Evolutionary conservation across 2,329 filamentous ascomycete genomes (phyloP), one percentile per base, ranked within the genome.

Genomic region (Colletotrichum tamarilloi): DNA sequence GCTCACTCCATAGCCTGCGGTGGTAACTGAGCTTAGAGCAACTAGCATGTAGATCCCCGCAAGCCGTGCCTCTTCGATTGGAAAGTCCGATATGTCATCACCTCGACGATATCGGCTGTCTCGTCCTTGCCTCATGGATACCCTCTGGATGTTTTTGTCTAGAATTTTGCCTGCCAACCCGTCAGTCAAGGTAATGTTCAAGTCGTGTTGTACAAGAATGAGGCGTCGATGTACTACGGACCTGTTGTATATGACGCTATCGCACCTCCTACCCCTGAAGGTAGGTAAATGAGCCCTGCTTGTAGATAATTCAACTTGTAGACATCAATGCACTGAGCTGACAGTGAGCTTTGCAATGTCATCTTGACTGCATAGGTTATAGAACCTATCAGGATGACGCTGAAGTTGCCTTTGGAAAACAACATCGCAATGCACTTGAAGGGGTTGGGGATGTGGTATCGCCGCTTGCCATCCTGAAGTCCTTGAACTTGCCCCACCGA

Each of bases 251-350:
- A 60, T 30, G 46, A 38, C 16, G 11, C 38, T 57, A 22, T 69
- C 60, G 11, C 57, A 62, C 46, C 63, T 67, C 12, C 67, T 67
- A 30, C 65, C 63, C 22, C 73, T 75, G 56, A 59, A 5, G 73
- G 63, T 1, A 76, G 35, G 38, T 77, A 77, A 5, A 76, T 69
- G 24, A 77, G 52, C 0, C 73, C 76, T 12, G 49, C 53, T 32
- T 74, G 52, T 1, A 75, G 72, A 56, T 75, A 74, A 66, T 75
- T 56, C n/a, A 77, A 53, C 4, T 67, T 55, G 52, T 76, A 76
- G 4, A 76, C 68, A 8, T 72, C 68, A 14, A 77, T 49, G 57
- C 73, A 62, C 55, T 74, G 59, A 12, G 64, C 53, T 3, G 75
- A 73, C 62, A 75, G 24, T 35, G 56, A 59, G n/a, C n/a, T 35